These are phyloP conservation scores for Suillus decipiens DNA, from an alignment of 768 basidiomycete species.

Conservation along the genomic window DNA sequence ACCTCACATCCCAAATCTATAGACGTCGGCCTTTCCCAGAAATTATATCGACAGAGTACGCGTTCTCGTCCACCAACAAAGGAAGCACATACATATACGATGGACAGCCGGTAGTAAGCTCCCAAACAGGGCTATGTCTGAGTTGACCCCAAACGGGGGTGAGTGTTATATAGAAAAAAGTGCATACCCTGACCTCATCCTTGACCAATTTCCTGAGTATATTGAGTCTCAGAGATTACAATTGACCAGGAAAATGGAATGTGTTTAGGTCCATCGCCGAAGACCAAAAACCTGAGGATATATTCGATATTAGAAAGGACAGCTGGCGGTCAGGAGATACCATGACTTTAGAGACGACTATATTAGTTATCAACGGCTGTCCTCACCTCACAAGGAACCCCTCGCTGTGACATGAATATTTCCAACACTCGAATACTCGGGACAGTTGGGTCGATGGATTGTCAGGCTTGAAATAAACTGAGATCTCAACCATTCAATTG, in stretches of 20 bases:
- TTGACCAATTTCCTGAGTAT: constrained; percentile 8
- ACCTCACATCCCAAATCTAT: too few relatives aligned
- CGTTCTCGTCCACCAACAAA: neutral
- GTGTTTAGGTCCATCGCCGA: neutral
- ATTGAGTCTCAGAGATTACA: neutral
- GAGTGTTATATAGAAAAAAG: too few relatives aligned
- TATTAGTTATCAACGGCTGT: neutral
- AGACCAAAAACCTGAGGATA: constrained; percentile 6
- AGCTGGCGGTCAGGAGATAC: neutral
- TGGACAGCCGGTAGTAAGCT: neutral
- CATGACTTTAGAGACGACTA: neutral
- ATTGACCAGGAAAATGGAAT: constrained; percentile 11
- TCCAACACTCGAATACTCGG: neutral
- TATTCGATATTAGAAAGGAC: neutral
- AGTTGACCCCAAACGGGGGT: too few relatives aligned
- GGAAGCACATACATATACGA: neutral
- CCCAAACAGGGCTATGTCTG: too few relatives aligned
- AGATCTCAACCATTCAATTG: neutral
- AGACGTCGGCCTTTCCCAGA: neutral
- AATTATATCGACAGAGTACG: neutral
- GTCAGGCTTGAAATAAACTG: neutral
- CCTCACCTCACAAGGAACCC: neutral
- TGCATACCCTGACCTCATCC: neutral
- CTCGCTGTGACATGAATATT: neutral
- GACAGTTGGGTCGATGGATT: neutral